Evolutionary conservation across 169 alveolate genomes (phyloP), one percentile per base, ranked within the genome.

Genomic region (Theileria sp.): DNA sequence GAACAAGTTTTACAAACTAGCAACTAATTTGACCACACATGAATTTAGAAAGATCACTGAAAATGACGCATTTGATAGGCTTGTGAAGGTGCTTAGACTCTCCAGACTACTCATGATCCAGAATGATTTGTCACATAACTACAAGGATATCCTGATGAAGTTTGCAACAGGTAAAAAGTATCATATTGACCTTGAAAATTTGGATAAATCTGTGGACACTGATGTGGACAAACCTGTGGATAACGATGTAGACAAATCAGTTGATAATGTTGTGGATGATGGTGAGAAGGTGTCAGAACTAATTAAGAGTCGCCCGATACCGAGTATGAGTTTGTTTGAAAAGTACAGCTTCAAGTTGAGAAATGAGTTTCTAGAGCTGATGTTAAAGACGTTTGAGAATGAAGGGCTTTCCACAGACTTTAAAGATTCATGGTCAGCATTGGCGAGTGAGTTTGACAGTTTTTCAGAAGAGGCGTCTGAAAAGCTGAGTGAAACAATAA

Each of bases 71-170:
- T 44, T 74, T 13, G 74, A 58, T 28, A 23, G 61, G 62, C 61
- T 19, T n/a, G 28, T 74, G 21, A 74, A 60, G 36, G 36, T 44
- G 72, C 61, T 74, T 68, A 74, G 64, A 54, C 61, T 30, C 10
- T 51, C 80, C 21, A 74, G 71, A 49, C 64, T 74, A 13, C 60
- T 62, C 49, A 60, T 83, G 74, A 54, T 65, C 21, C 70, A 68
- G 51, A 58, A 71, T n/a, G 89, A 83, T 44, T 73, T 83, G 13
- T 60, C 56, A 9, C 86, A 83, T 15, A 44, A 67, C 38, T 83
- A 83, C 62, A 51, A 68, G 6, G 73, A 15, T n/a, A 80, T 74
- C 21, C 82, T 83, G 3, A 64, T 28, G 72, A 21, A 21, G 50
- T 64, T 28, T 38, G 25, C 26, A 23, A 23, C 34, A 1, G 72